Evolutionary conservation across 108 stramenopile genomes (phyloP).

Genomic region (Nitzschia palea): DNA sequence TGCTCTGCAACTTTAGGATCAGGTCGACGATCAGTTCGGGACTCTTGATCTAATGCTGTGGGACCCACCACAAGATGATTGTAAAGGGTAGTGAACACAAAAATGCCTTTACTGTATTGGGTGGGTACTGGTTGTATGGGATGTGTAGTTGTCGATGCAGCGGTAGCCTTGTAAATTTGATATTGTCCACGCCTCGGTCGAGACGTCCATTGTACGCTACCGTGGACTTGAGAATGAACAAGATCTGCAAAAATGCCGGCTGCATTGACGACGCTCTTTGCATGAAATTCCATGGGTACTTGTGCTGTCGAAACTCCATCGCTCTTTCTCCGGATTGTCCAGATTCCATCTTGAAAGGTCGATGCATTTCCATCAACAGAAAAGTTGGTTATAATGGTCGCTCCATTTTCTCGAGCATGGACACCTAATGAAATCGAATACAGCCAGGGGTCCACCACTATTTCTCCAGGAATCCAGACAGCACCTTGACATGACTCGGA

Average conservation of each 20-base stretch:
- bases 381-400: slow-evolving; percentile 35
- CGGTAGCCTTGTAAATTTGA: slow-evolving; percentile 41
- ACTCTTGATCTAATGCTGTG: slow-evolving; percentile 73
- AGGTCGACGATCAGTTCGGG: slow-evolving; percentile 45
- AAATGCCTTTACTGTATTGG: slow-evolving; percentile 75
- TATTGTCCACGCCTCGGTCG: slow-evolving; percentile 76
- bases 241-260: slow-evolving; percentile 57
- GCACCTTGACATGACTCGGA: slow-evolving; percentile 47
- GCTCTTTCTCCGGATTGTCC: slow-evolving; percentile 26
- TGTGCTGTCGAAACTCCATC: not conserved
- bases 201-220: slow-evolving; percentile 26
- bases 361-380: slow-evolving; percentile 35
- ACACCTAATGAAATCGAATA: slow-evolving; percentile 67
- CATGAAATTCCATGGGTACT: slow-evolving; percentile 11
- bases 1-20: slow-evolving; percentile 47
- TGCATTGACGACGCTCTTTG: slow-evolving; percentile 59
- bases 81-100: slow-evolving; percentile 74
- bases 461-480: slow-evolving; percentile 77
- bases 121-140: slow-evolving; percentile 84
- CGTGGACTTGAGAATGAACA: slow-evolving; percentile 25
- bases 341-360: slow-evolving; percentile 33
- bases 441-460: slow-evolving; percentile 85
- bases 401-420: slow-evolving; percentile 71
- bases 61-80: slow-evolving; percentile 83
- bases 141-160: slow-evolving; percentile 37